phyloP scores from a whole-genome alignment of 2,329 filamentous ascomycete species.

The Pestalotiopsis sp. region DNA sequence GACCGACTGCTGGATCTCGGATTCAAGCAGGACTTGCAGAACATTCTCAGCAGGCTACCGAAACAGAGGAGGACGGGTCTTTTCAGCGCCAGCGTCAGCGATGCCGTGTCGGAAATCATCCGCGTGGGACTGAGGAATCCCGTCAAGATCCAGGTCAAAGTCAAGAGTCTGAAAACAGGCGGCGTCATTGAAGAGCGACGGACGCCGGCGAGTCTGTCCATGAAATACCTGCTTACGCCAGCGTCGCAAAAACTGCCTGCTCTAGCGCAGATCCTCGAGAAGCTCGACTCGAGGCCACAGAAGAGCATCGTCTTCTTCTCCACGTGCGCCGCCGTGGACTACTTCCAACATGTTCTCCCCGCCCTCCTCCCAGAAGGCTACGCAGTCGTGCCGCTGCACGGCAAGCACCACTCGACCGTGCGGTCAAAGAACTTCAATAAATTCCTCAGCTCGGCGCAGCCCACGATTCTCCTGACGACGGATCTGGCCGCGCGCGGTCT shows the following conservation, averaged over 20 bases:
- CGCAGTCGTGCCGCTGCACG: conserved; percentile 79
- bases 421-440: conserved; percentile 84
- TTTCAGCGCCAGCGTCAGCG: conserved; percentile 94
- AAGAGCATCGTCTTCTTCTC: conserved; percentile 91
- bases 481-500: conserved; percentile 89
- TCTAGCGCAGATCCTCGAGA: conserved; percentile 69
- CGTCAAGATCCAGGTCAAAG: conserved; percentile 91
- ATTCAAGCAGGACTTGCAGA: conserved; percentile 88
- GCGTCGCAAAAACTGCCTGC: conserved; percentile 81
- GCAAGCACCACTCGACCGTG: conserved; percentile 87
- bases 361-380: conserved; percentile 70
- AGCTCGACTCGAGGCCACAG: conserved; percentile 73
- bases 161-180: conserved; percentile 72
- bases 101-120: conserved; percentile 91
- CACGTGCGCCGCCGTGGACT: conserved; percentile 93
- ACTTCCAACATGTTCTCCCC: conserved; percentile 82
- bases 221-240: conserved; percentile 79
- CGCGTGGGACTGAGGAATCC: conserved; percentile 91
- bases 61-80: conserved; percentile 93
- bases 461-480: conserved; percentile 85
- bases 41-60: conserved; percentile 79
- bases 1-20: conserved; percentile 91
- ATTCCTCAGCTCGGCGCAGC: conserved; percentile 74
- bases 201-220: conserved; percentile 89
- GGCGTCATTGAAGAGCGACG: conserved; percentile 75